phyloP scores from a whole-genome alignment of 2,329 filamentous ascomycete genomes.

The Zopfia rhizophila region DNA sequence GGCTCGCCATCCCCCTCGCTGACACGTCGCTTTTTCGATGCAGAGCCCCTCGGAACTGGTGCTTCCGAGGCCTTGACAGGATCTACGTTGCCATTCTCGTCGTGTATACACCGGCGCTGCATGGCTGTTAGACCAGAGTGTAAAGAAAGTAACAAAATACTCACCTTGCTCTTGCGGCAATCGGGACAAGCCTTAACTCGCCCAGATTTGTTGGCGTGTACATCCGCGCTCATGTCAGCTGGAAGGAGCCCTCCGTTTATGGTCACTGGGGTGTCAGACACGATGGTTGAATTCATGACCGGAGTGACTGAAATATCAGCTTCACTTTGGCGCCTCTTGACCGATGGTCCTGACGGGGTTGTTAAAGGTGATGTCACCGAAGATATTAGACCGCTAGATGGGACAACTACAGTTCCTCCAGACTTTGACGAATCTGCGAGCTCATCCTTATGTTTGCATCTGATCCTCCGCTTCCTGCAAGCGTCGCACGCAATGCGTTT shows the following conservation, averaged over 20 bases:
- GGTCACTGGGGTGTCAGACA: slow-evolving; percentile 21
- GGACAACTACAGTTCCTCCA: not conserved
- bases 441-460: slow-evolving; percentile 71
- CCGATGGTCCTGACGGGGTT: slow-evolving; percentile 41
- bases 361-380: slow-evolving; percentile 7
- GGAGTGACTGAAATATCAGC: slow-evolving; percentile 25
- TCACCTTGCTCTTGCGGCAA: slow-evolving; percentile 74
- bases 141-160: slow-evolving; percentile 32
- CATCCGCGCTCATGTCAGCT: slow-evolving; percentile 48
- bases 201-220: slow-evolving; percentile 64
- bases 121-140: slow-evolving; percentile 32
- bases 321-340: slow-evolving; percentile 47
- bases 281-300: slow-evolving; percentile 15
- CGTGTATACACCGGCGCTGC: slow-evolving; percentile 73
- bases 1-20: slow-evolving; percentile 41
- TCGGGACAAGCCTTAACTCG: slow-evolving; percentile 73
- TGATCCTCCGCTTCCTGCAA: slow-evolving; percentile 69
- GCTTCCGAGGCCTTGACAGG: slow-evolving; percentile 71
- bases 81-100: slow-evolving; percentile 72
- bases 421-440: slow-evolving; percentile 36
- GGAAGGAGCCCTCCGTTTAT: slow-evolving; percentile 44
- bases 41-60: slow-evolving; percentile 67
- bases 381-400: not conserved
- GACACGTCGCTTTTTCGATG: slow-evolving; percentile 64
- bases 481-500: slow-evolving; percentile 71